phyloP scores from a whole-genome alignment of 495 filamentous ascomycete species.

The Talaromyces liani region DNA sequence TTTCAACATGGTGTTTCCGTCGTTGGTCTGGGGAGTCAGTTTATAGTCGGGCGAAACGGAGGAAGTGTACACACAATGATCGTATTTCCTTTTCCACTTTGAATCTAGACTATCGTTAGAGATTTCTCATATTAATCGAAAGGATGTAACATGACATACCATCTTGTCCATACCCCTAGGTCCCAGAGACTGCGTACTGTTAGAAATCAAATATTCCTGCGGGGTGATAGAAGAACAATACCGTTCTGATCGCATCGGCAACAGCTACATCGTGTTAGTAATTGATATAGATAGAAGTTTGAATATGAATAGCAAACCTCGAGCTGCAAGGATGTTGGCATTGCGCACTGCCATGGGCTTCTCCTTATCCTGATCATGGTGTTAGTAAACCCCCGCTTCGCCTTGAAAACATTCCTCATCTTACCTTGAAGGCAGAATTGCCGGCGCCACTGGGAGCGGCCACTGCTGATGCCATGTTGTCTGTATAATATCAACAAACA shows the following conservation, averaged over 20 bases:
- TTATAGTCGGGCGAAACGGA: slow-evolving; percentile 12
- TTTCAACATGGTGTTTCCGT: slow-evolving; percentile 97
- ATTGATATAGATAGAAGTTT: background rate
- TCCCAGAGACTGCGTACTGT: slow-evolving; percentile 52
- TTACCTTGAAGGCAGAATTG: slow-evolving; percentile 78
- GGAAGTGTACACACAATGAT: slow-evolving; percentile 58
- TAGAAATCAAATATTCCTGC: slow-evolving; percentile 33
- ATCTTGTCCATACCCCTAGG: slow-evolving; percentile 95
- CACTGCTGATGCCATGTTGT: slow-evolving; percentile 60
- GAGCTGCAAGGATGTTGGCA: slow-evolving; percentile 91
- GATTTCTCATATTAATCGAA: background rate
- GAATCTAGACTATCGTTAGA: slow-evolving; percentile 51
- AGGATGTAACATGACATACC: slow-evolving; percentile 30
- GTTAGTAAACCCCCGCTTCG: slow-evolving; percentile 18
- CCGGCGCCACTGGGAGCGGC: slow-evolving; percentile 43
- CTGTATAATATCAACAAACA: background rate
- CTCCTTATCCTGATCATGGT: slow-evolving; percentile 74
- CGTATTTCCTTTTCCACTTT: slow-evolving; percentile 90
- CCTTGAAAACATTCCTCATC: slow-evolving; percentile 14
- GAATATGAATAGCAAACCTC: slow-evolving; percentile 55
- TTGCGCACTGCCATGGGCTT: slow-evolving; percentile 95
- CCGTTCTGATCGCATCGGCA: slow-evolving; percentile 90
- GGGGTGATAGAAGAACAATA: slow-evolving; percentile 17
- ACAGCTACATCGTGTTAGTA: slow-evolving; percentile 53
- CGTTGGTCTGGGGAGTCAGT: slow-evolving; percentile 63